Conservation (phyloP, 192 early-diverging fungal species). For the Coemansia sp. region DNA sequence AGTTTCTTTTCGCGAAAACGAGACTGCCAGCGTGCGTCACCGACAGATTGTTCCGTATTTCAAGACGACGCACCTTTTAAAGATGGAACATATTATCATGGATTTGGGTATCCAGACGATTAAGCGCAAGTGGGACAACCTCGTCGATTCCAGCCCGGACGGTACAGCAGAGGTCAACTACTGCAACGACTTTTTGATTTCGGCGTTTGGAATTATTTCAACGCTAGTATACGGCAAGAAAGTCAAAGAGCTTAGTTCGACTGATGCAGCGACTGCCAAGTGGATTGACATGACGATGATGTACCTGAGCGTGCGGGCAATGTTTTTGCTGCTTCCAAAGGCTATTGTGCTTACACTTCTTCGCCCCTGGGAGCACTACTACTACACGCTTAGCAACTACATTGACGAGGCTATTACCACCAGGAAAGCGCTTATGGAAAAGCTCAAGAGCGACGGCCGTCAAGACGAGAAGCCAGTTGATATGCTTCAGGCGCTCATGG, state of each 20-base stretch:
- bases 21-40: slow-evolving; percentile 29
- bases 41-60: slow-evolving; percentile 42
- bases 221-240: slow-evolving; percentile 33
- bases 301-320: slow-evolving; percentile 37
- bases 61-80: slow-evolving; percentile 24
- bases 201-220: slow-evolving; percentile 39
- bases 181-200: slow-evolving; percentile 37
- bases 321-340: slow-evolving; percentile 25
- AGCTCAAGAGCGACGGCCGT: not conserved
- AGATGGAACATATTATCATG: slow-evolving; percentile 47
- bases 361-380: slow-evolving; percentile 29
- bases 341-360: slow-evolving; percentile 16
- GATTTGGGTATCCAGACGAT: slow-evolving; percentile 30
- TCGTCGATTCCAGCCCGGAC: slow-evolving; percentile 11
- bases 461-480: slow-evolving; percentile 19
- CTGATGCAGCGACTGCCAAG: slow-evolving; percentile 22
- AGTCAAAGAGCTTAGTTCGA: slow-evolving; percentile 26
- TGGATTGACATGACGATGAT: slow-evolving; percentile 37
- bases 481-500: slow-evolving; percentile 46
- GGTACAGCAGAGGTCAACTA: slow-evolving; percentile 43
- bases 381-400: slow-evolving; percentile 25
- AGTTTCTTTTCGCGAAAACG: slow-evolving; percentile 29
- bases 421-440: slow-evolving; percentile 9
- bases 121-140: slow-evolving; percentile 34
- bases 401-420: slow-evolving; percentile 29